Base-by-base conservation (phyloP, 176 grass and related monocot species). In the Cenchrus fungigraminus region DNA sequence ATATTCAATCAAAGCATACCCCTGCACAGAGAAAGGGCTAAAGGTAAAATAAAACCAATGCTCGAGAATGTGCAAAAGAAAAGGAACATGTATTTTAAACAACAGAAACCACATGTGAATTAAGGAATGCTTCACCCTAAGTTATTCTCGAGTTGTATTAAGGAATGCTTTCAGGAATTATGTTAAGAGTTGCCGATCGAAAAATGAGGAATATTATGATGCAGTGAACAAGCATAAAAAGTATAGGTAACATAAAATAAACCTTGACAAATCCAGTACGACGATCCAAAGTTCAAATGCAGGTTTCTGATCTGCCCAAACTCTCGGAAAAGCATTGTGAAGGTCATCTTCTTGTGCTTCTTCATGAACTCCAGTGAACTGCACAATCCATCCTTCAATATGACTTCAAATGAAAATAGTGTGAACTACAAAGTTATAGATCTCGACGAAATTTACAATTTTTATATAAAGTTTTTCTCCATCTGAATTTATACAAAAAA, bases 211-310 rank as follows among this genome's bases (percentile, higher is more conserved):
- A 15, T 44, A 60, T 53, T 28, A 32, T 47, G 45, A 34, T 19
- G 50, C 53, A 77, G 6, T 5, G 37, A 15, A 16, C 50, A 53
- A 20, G 17, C 29, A 75, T 68, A 34, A 70, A 14, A 75, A 62
- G 43, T 63, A 52, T 19, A 64, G 9, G 34, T 3, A 52, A 62
- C 60, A 68, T 9, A 34, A 74, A 66, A 89, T 49, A 71, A 56
- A 94, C 94, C 91, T 97, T 97, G 40, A 97, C 94, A 80, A 92
- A 97, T 90, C 94, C 94, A 79, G 94, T 92, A 55, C 94, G 89
- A 40, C 94, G 92, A 52, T 97, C 90, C 64, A 97, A 32, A 65
- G 87, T 97, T 97, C 83, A 97, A 84, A 90, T 97, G 94, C 87
- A 97, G 84, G 65, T 97, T 97, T 78, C 90, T 97, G 65, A 97